Percentiles rank a stretch among this genome's conserved stretches.
phyloP scores from a whole-genome alignment of 1,284 basidiomycete genomes.

The Calocybe gambosa region DNA sequence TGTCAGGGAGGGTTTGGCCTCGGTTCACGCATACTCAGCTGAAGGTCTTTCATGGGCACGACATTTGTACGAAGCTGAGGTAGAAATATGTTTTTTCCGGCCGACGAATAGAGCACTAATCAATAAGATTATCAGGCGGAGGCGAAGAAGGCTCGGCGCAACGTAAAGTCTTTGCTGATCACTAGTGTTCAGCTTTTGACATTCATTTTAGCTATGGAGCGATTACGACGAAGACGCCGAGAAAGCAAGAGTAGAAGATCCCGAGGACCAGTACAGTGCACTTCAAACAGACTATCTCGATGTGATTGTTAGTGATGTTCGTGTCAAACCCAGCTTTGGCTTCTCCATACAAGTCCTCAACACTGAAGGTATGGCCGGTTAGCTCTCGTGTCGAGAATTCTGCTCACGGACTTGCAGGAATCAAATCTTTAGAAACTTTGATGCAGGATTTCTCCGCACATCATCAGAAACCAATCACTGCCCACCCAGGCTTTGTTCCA shows the following conservation, averaged over 20 bases:
- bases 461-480: slow-evolving; percentile 60
- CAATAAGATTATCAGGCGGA: slow-evolving; percentile 45
- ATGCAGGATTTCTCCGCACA: slow-evolving; percentile 91
- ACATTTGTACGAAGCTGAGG: slow-evolving; percentile 84
- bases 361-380: slow-evolving; percentile 58
- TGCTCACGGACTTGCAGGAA: slow-evolving; percentile 42
- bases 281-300: slow-evolving; percentile 84
- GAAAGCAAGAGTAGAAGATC: slow-evolving; percentile 40
- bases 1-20: slow-evolving; percentile 81
- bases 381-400: background rate
- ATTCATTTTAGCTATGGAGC: slow-evolving; percentile 65
- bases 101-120: background rate
- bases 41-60: slow-evolving; percentile 74
- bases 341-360: slow-evolving; percentile 94
- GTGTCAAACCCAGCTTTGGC: slow-evolving; percentile 65
- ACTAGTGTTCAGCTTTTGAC: slow-evolving; percentile 5
- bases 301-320: slow-evolving; percentile 87
- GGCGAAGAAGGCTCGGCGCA: slow-evolving; percentile 71
- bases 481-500: slow-evolving; percentile 66
- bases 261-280: slow-evolving; percentile 43
- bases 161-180: slow-evolving; percentile 42
- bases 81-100: slow-evolving; percentile 20
- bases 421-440: slow-evolving; percentile 84
- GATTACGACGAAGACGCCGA: slow-evolving; percentile 70
- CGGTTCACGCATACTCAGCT: slow-evolving; percentile 85